Percentiles rank a stretch among this genome's conserved stretches.
These are phyloP conservation scores for Amaranthus palmeri DNA, from an alignment of 148 eudicot species.

Conservation along the genomic window DNA sequence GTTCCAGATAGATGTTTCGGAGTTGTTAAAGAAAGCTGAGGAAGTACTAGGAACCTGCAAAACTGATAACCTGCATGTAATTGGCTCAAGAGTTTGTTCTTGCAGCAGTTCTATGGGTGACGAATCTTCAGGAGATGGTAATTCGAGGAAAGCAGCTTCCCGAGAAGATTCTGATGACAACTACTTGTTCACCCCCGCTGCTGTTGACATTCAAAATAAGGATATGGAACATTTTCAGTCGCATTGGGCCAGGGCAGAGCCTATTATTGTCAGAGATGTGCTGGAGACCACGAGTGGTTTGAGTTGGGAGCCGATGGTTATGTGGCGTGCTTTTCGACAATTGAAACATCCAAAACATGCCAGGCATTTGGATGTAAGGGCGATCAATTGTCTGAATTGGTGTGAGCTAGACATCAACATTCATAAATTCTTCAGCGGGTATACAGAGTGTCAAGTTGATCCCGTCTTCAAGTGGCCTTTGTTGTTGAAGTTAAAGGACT, in stretches of 20 bases:
- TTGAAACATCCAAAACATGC: constrained; percentile 29
- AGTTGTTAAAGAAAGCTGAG: constrained; percentile 32
- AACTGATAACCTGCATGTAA: constrained; percentile 17
- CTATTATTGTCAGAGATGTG: constrained; percentile 46
- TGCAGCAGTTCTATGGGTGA: constrained; percentile 22
- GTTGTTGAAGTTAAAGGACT: constrained; percentile 62
- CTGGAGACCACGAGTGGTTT: constrained; percentile 47
- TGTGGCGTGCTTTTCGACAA: constrained; percentile 62
- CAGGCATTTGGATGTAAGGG: constrained; percentile 33
- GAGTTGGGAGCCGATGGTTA: constrained; percentile 72
- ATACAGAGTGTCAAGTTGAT: constrained; percentile 37
- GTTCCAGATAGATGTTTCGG: constrained; percentile 31
- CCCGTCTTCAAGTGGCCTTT: constrained; percentile 37
- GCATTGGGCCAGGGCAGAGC: constrained; percentile 56
- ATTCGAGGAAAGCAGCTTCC: constrained; percentile 40
- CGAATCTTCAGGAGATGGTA: constrained; percentile 9
- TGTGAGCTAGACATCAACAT: constrained; percentile 48
- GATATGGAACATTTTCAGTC: constrained; percentile 46
- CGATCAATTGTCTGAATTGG: constrained; percentile 55
- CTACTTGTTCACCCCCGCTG: constrained; percentile 39
- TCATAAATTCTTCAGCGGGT: constrained; percentile 54
- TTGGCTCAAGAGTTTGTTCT: constrained; percentile 20
- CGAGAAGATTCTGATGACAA: constrained; percentile 40
- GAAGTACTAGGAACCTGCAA: constrained; percentile 20
- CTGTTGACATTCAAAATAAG: constrained; percentile 26